A percentile compares a stretch with the other conserved stretches of the same genome.
phyloP scores from a whole-genome alignment of 805 yeast species.

The Cyberlindnera nakhonratchasimensis region DNA sequence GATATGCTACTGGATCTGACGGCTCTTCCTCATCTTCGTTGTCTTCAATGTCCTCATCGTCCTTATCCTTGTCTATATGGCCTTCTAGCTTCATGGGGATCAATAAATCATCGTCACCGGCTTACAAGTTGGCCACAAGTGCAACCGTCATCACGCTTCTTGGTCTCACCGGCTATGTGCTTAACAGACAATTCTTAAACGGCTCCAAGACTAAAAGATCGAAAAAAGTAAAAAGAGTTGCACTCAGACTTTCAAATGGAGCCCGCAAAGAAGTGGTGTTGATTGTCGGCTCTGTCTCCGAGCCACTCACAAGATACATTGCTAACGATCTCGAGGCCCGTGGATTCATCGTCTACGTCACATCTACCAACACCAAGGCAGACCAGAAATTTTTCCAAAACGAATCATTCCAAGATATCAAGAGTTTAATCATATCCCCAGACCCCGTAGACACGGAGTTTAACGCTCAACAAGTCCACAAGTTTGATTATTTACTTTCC shows the following conservation, averaged over 20 bases:
- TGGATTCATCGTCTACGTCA: slow-evolving; percentile 78
- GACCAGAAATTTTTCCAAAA: slow-evolving; percentile 44
- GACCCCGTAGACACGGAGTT: slow-evolving; percentile 40
- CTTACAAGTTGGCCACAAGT: slow-evolving; percentile 4
- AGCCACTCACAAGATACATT: slow-evolving; percentile 64
- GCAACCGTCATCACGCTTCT: slow-evolving; percentile 1
- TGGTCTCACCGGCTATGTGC: slow-evolving; percentile 7
- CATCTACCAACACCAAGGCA: slow-evolving; percentile 38
- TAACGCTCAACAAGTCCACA: slow-evolving; percentile 42
- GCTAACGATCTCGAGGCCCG: slow-evolving; percentile 73
- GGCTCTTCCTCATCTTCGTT: background rate
- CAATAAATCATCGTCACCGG: background rate
- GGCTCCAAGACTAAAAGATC: background rate
- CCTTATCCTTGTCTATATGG: background rate
- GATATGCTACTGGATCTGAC: background rate
- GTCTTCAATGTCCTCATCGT: background rate
- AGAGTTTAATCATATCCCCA: slow-evolving; percentile 54
- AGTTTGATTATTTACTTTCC: slow-evolving; percentile 46
- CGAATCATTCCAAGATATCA: slow-evolving; percentile 66
- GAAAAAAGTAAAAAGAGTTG: slow-evolving; percentile 45
- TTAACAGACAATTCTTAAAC: background rate
- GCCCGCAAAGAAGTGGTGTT: slow-evolving; percentile 73
- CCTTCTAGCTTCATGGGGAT: background rate
- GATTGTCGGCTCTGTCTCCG: slow-evolving; percentile 72
- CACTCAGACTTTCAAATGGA: slow-evolving; percentile 61